Percentiles rank a stretch among this genome's conserved stretches.
Conservation (phyloP, 305 asterid species). For the Caryopteris hybrid region DNA sequence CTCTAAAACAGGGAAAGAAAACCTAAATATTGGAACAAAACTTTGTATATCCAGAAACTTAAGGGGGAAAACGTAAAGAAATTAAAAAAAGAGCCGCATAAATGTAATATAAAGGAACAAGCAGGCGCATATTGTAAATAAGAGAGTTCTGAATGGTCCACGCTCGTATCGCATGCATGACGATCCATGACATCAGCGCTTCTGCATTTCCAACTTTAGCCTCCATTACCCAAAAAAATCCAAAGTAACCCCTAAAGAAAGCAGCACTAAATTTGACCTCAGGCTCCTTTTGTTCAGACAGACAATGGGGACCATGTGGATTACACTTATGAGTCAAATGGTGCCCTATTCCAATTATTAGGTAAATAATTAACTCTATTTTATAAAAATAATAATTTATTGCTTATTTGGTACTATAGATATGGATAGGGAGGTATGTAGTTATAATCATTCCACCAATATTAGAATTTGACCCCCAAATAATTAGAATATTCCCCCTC, state of each 20-base stretch:
- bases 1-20: no score
- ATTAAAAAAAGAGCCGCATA: no score
- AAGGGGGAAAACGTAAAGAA: no score
- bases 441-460: conserved; percentile 9
- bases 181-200: conserved; percentile 13
- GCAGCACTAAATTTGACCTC: neutral
- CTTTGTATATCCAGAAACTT: no score
- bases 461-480: conserved; percentile 3
- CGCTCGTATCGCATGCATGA: conserved; percentile 14
- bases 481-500: conserved; percentile 4
- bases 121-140: no score
- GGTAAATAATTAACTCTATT: no score
- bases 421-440: neutral
- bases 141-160: neutral
- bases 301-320: conserved; percentile 13
- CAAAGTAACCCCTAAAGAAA: neutral
- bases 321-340: neutral
- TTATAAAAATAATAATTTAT: neutral
- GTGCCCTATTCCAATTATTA: neutral
- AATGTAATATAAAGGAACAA: no score
- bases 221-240: neutral
- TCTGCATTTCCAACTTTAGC: conserved; percentile 6
- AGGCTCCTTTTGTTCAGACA: neutral
- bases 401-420: neutral
- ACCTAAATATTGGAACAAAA: no score